phyloP scores from a whole-genome alignment of 1,139 yeast genomes.

The Geotrichum carabidarum region DNA sequence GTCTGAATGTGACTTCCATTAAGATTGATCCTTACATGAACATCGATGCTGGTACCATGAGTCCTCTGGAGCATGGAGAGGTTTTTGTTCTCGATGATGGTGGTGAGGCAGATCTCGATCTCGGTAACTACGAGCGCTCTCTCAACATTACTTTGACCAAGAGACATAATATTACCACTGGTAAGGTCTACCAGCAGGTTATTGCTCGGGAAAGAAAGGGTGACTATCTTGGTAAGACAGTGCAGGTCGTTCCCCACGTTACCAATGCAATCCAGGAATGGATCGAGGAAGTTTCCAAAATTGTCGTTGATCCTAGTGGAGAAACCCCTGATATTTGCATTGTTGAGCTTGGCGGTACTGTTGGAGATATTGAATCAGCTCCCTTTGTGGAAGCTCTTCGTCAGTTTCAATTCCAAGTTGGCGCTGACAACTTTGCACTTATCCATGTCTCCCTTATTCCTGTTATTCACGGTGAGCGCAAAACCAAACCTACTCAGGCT shows the following conservation, averaged over 20 bases:
- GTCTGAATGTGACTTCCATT: slow-evolving; percentile 91
- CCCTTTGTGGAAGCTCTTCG: slow-evolving; percentile 98
- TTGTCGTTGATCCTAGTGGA: slow-evolving; percentile 91
- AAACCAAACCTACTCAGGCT: slow-evolving; percentile 98
- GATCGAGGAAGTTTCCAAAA: slow-evolving; percentile 87
- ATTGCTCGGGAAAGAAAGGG: slow-evolving; percentile 95
- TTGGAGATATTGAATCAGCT: slow-evolving; percentile 97
- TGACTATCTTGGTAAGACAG: slow-evolving; percentile 97
- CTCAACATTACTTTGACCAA: slow-evolving; percentile 85
- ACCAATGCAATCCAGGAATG: slow-evolving; percentile 97
- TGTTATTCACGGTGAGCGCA: slow-evolving; percentile 96
- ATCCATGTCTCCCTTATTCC: slow-evolving; percentile 96
- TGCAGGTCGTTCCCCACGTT: slow-evolving; percentile 96
- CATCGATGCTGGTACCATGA: slow-evolving; percentile 99
- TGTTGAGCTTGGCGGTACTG: slow-evolving; percentile 97
- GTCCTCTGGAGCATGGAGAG: slow-evolving; percentile 98
- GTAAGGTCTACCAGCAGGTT: slow-evolving; percentile 90
- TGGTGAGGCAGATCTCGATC: slow-evolving; percentile 96
- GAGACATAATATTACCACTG: slow-evolving; percentile 96
- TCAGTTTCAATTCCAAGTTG: slow-evolving; percentile 97
- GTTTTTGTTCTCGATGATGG: slow-evolving; percentile 97
- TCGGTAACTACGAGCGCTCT: slow-evolving; percentile 97
- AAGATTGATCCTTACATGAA: slow-evolving; percentile 98
- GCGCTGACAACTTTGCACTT: slow-evolving; percentile 86
- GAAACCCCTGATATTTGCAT: slow-evolving; percentile 88